Evolutionary conservation across 495 filamentous ascomycete genomes (phyloP), one percentile per base, ranked within the genome.

Genomic region (Aspergillus taichungensis): DNA sequence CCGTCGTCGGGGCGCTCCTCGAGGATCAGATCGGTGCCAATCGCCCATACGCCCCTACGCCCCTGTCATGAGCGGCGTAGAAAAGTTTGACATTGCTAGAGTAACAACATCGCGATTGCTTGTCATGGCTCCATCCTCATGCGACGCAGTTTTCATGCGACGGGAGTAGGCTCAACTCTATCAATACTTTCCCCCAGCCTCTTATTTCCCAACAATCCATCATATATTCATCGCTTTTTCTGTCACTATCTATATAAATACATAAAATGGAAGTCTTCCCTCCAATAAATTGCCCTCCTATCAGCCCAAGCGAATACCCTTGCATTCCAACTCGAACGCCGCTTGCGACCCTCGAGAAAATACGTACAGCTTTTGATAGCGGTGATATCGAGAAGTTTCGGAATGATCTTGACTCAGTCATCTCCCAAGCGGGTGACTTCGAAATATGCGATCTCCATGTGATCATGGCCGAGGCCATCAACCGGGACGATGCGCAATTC

Each of bases 11-110:
- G 58, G 1, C 56, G 58, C 11, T 67, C 56, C 61, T 67, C 59
- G 39, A 65, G 28, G 12, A 65, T 60, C 37, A 54, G 51, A 51
- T 62, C 64, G n/a, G 56, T 58, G 0, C 60, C 60, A 34, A 64
- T 59, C 2, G 50, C 52, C 59, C 59, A 62, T 6, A 58, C 55
- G 13, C 59, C 53, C 36, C 57, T 52, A 30, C n/a, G n/a, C n/a
- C n/a, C n/a, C n/a, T n/a, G n/a, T 27, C 42, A 30, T 30, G 30
- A 46, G 55, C 52, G n/a, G 50, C 51, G 36, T 61, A 55, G 36
- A 63, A 58, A 6, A 67, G 57, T 49, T 60, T 62, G 18, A 60
- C 29, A 27, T 54, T 45, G 46, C 55, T 54, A n/a, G 48, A n/a
- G 41, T 54, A 57, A 36, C 24, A 9, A 27, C 51, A 53, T n/a